Conservation (phyloP, 371 early-diverging fungal species). For the Dichotomocladium elegans region DNA sequence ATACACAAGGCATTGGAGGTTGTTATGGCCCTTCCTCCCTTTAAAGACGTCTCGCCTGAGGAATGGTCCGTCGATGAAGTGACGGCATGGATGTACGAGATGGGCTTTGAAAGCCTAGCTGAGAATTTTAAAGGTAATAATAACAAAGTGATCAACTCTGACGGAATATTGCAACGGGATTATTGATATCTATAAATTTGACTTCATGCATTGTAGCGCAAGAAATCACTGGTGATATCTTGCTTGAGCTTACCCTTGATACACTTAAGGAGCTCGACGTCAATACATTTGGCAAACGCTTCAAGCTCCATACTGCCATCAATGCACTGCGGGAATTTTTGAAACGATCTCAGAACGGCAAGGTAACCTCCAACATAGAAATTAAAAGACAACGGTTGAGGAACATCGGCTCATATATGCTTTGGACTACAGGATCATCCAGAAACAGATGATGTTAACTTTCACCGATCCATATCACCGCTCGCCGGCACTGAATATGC, state of each 20-base stretch:
- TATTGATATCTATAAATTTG: no score
- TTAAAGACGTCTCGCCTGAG: conserved; percentile 14
- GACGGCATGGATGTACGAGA: conserved; percentile 22
- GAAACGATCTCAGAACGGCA: no score
- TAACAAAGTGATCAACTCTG: not conserved
- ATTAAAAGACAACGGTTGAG: no score
- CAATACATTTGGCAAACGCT: conserved; percentile 55
- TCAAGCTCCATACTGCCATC: conserved; percentile 59
- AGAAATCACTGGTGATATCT: conserved; percentile 59
- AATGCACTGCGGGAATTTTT: conserved; percentile 38
- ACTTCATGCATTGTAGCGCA: conserved; percentile 30
- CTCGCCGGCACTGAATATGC: not conserved
- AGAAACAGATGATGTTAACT: no score
- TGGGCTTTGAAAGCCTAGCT: conserved; percentile 46
- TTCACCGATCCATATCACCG: not conserved
- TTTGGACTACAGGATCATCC: no score
- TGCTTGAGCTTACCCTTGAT: conserved; percentile 51
- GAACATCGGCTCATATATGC: no score
- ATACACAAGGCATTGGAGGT: conserved; percentile 7
- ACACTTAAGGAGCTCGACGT: conserved; percentile 60
- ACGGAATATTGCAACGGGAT: not conserved
- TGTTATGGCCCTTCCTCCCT: conserved; percentile 6
- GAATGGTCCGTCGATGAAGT: conserved; percentile 30
- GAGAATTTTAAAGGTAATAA: conserved; percentile 49
- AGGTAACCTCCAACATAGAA: no score